Evolutionary conservation across 2,329 filamentous ascomycete genomes (phyloP).

Genomic region (Dactylellina haptotyla): DNA sequence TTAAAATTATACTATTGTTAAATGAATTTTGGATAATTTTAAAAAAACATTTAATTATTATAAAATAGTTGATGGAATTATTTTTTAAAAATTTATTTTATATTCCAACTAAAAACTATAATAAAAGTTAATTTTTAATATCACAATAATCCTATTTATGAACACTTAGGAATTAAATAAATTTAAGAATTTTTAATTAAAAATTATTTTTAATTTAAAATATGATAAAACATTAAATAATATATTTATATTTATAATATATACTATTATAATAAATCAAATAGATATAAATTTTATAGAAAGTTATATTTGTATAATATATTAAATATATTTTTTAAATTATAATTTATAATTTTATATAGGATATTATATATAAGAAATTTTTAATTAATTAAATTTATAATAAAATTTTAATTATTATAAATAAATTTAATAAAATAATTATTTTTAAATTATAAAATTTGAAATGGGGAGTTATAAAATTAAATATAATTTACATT

Average conservation of each 20-base stretch:
- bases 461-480: neutral
- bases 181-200: neutral
- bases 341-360: conserved; percentile 3
- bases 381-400: conserved; percentile 2
- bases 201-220: conserved; percentile 18
- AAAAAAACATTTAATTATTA: conserved; percentile 9
- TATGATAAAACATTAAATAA: conserved; percentile 9
- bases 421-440: conserved; percentile 2
- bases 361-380: neutral
- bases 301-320: conserved; percentile 3
- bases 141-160: neutral
- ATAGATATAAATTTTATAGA: conserved; percentile 6
- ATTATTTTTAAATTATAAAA: neutral
- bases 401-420: conserved; percentile 2
- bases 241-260: conserved; percentile 13
- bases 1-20: conserved; percentile 12
- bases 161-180: conserved; percentile 4
- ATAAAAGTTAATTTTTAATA: conserved; percentile 13
- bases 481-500: neutral
- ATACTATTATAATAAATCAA: conserved; percentile 11
- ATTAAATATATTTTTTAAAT: neutral
- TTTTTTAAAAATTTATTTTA: conserved; percentile 8
- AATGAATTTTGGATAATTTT: conserved; percentile 8
- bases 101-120: conserved; percentile 8
- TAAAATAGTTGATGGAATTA: conserved; percentile 3